Base-by-base conservation (phyloP, 2,329 filamentous ascomycete species). In the Neocatenulostroma microsporum region DNA sequence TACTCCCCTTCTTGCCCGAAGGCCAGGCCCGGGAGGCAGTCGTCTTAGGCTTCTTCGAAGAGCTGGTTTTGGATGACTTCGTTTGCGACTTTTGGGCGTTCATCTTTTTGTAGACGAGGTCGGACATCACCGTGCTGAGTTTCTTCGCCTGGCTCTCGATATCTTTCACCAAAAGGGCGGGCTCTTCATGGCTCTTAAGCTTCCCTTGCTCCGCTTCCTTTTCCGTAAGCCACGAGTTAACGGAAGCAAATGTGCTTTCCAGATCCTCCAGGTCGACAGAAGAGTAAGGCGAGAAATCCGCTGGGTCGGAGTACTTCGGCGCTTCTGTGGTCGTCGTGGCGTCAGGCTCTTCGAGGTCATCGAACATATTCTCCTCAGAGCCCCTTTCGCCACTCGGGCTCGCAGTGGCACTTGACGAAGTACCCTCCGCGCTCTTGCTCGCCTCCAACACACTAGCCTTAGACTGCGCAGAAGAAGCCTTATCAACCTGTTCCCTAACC, bases 311-410 rank as follows among this genome's bases (percentile, higher is more conserved):
- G 18, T 53, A 51, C 21, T 61, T 50, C 1, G 57, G 47, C 3
- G 58, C 61, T 5, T 61, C 58, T 3, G 65, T 51, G 2, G 63
- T 59, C 17, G 60, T 59, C 7, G 63, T 59, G 25, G 38, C 21
- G 12, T 74, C 51, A 55, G 85, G 82, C 34, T 91, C 85, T 45
- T 94, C 87, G 1, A 91, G 74, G n/a, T 78, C 82, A 21, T 79
- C 84, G 51, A 84, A 78, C n/a, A n/a, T n/a, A n/a, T n/a, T n/a
- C n/a, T n/a, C n/a, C n/a, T n/a, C n/a, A n/a, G n/a, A n/a, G n/a
- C n/a, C n/a, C n/a, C n/a, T n/a, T 3, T 77, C 74, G 25, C 67
- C 69, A 17, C 44, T 51, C 10, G 42, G 32, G n/a, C 13, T 30
- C 10, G 30, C 17, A 10, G 13, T 42, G 9, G 42, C 30, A n/a